Evolutionary conservation across 371 early-diverging fungal species (phyloP), one percentile per base, ranked within the genome.

Genomic region (Conidiobolus incongruus): DNA sequence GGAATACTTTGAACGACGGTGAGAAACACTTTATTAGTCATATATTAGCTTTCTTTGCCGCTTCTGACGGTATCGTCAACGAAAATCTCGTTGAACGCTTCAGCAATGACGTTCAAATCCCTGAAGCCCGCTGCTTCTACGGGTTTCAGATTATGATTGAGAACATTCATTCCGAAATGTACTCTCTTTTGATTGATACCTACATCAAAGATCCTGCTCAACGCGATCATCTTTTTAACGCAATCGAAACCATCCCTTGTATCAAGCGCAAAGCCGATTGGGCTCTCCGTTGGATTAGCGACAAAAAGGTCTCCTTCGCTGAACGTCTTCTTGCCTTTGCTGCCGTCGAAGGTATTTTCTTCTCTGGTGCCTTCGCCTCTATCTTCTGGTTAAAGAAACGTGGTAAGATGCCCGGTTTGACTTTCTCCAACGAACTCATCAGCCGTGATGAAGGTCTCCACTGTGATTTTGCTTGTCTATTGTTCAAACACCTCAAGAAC

Each of bases 361-460:
- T 99, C 68, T 91, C 91, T 39, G 99, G 99, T 7, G 76, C 98
- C 16, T 94, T 99, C 63, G 98, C 99, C 2, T 73, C 98, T 32
- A 99, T 99, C 69, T 99, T 98, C 60, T 99, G 99, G 99, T 77
- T 99, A 53, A 97, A 97, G 78, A 99, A 99, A 70, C 83, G 98
- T 55, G 99, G 98, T 37, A 60, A 97, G 38, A 98, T 98, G 99
- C 96, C 97, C 19, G 99, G 99, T 19, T 75, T 99, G 45, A 96
- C 99, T 38, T 98, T 98, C 71, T 86, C 88, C 49, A 99, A 99
- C 70, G 99, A 99, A 63, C 74, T 99, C 29, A 98, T 99, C 54
- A 88, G 84, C 39, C 83, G 99, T 47, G 99, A 99, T 62, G 99
- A 99, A 62, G 99, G 98, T 28, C 74, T 99, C n/a, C 99, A 99